Base-by-base conservation (phyloP, 2,329 filamentous ascomycete species). In the Amylocarpus encephaloides region DNA sequence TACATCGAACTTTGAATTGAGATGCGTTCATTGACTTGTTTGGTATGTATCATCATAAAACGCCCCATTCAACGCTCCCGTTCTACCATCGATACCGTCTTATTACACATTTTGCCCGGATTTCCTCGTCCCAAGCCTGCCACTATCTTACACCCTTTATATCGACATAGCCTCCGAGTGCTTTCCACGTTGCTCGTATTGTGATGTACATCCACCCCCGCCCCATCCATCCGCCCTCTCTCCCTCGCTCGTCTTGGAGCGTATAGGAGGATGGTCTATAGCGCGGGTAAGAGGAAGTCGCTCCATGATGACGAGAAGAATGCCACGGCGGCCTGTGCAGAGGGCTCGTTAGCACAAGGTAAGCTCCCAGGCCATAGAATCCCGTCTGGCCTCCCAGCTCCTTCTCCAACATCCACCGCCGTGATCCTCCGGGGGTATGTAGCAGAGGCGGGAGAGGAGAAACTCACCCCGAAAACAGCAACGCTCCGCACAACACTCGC, bases 301-400 rank as follows among this genome's bases (percentile, higher is more conserved):
- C 79, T 78, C 73, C 80, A 83, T 48, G 79, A 78, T 71, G 82
- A 86, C 51, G 80, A 75, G 59, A 87, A 74, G 67, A 87, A 82
- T 34, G 81, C 76, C 48, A 86, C 76, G 39, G 81, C 82, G 59
- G 72, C 78, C 82, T 86, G 51, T 51, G 30, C 52, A n/a, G 49
- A 13, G n/a, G 11, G 30, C 35, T 50, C 18, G 57, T 64, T 51
- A 58, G 50, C 48, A 19, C n/a, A n/a, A n/a, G n/a, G n/a, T n/a
- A n/a, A n/a, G n/a, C n/a, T n/a, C n/a, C n/a, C n/a, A n/a, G n/a
- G 30, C 35, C 38, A 45, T 47, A 4, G 3, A 36, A 36, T 36
- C 3, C 34, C 34, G 11, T 44, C 6, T 29, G 30, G 33, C 36
- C 44, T 32, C 12, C 12, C 38, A 13, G 6, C 12, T 13, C 6